A percentile compares a stretch with the other conserved stretches of the same genome.
Conservation (phyloP, 805 yeast species). For the Saccharomycopsis fermentans region DNA sequence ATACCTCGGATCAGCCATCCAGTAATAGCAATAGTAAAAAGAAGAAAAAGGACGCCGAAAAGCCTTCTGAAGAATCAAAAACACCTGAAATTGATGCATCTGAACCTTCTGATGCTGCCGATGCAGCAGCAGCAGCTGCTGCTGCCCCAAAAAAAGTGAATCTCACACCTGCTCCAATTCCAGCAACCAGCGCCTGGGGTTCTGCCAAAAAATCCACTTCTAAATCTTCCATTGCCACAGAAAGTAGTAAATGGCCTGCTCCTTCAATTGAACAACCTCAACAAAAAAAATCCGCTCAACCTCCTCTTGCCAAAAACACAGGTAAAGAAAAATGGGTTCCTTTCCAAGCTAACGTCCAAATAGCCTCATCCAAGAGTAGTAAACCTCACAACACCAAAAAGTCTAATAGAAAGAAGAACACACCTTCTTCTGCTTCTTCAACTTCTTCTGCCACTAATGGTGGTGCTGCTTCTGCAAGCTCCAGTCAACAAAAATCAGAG, state of each 20-base stretch:
- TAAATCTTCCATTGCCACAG: conserved; percentile 15
- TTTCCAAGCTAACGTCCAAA: conserved; percentile 45
- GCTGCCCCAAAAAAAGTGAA: conserved; percentile 3
- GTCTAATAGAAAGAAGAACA: conserved; percentile 11
- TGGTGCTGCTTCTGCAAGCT: not conserved
- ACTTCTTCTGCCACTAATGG: conserved; percentile 6
- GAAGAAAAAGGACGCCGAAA: not conserved
- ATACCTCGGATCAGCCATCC: not conserved
- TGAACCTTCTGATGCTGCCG: not conserved
- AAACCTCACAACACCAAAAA: conserved; percentile 11
- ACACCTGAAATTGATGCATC: not conserved
- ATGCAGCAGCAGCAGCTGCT: not conserved
- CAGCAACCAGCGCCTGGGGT: conserved; percentile 56
- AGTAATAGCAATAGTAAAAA: not conserved
- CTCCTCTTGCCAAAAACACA: conserved; percentile 19
- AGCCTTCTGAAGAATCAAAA: not conserved
- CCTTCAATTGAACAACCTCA: conserved; percentile 21
- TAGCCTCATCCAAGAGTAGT: conserved; percentile 9
- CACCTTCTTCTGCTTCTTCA: not conserved
- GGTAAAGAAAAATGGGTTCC: conserved; percentile 64
- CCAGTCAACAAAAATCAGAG: not conserved
- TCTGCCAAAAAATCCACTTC: conserved; percentile 23
- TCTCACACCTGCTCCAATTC: conserved; percentile 56
- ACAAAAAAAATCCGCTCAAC: conserved; percentile 21
- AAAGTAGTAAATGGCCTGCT: conserved; percentile 5